Evolutionary conservation across 495 filamentous ascomycete species (phyloP), one percentile per base, ranked within the genome.

Genomic region (Cercophora sp.): DNA sequence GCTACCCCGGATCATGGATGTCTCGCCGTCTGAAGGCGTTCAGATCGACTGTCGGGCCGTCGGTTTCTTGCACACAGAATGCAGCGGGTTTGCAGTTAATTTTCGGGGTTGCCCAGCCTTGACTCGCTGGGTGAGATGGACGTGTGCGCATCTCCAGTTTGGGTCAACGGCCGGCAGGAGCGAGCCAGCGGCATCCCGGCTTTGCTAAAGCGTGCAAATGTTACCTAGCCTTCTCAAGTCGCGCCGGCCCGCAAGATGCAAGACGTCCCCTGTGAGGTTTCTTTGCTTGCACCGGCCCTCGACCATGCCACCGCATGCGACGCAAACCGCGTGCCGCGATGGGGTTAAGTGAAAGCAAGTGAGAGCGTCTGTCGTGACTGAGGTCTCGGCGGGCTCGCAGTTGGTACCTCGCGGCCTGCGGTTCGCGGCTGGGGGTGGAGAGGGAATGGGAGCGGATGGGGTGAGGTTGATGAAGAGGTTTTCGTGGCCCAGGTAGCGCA

Each of bases 391-490:
- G 43, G 8, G 23, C 26, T 25, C 19, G 43, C 43, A 27, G 16
- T 43, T 6, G 40, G 16, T 43, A 15, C 16, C 4, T 39, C n/a
- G n/a, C n/a, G n/a, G n/a, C n/a, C n/a, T n/a, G n/a, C 16, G 40
- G 40, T 16, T 19, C 24, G 22, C 43, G 52, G 52, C 34, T 16
- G 31, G 15, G 35, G 23, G 29, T 44, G 47, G 45, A 47, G 24
- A 23, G 48, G 42, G 26, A 27, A 35, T 19, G 39, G n/a, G 16
- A 34, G 20, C 18, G 32, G 32, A 48, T 22, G 54, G 52, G 48
- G 56, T 61, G 58, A 64, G 58, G 61, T 58, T 56, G 56, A 56
- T 48, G 56, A 56, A 48, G 59, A 59, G 55, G 49, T 47, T 58
- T 52, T 57, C 25, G 27, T 50, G 44, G n/a, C 20, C 26, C 46